Evolutionary conservation across 1,284 basidiomycete species (phyloP), one percentile per base, ranked within the genome.

Genomic region (Waitea zeae): DNA sequence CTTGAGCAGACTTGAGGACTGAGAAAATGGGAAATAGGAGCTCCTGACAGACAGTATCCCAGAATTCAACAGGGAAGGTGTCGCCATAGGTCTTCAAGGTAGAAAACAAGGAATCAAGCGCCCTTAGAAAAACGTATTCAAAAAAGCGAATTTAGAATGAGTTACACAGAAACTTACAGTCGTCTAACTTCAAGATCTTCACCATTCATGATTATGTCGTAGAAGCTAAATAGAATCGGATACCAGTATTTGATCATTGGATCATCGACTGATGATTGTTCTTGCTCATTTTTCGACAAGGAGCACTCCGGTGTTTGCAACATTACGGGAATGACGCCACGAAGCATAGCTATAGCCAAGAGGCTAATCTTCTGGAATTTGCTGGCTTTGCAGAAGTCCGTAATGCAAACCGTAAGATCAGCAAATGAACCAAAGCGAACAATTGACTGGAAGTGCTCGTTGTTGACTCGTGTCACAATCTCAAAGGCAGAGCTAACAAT

Each of bases 141-240:
- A n/a, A n/a, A n/a, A n/a, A n/a, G n/a, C n/a, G n/a, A n/a, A n/a
- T n/a, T n/a, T n/a, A n/a, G n/a, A n/a, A n/a, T n/a, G n/a, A n/a
- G n/a, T n/a, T n/a, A n/a, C n/a, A n/a, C n/a, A 15, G 34, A 27
- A 3, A 68, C 87, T 59, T 51, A 93, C 90, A 90, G 56, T 51
- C 89, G 72, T 42, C 96, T 75, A 38, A 99, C 92, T 69, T 99
- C 95, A 27, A 99, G 62, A 51, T 99, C 95, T 56, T 98, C 96
- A 12, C 90, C 95, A 41, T 96, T 98, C 95, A 99, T 99, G 53
- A 98, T 93, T 41, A 99, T 92, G 54, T 98, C 95, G 58, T 95
- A 97, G 61, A 97, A 97, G 15, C 84, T 81, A 51, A 98, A 95
- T 13, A 98, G 63, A 3, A 92, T 77, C 0, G 95, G 95, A 61